These are phyloP conservation scores for fission yeast (Schizosaccharomyces pombe) DNA, from an alignment of 805 yeast species.

Conservation along the genomic window DNA sequence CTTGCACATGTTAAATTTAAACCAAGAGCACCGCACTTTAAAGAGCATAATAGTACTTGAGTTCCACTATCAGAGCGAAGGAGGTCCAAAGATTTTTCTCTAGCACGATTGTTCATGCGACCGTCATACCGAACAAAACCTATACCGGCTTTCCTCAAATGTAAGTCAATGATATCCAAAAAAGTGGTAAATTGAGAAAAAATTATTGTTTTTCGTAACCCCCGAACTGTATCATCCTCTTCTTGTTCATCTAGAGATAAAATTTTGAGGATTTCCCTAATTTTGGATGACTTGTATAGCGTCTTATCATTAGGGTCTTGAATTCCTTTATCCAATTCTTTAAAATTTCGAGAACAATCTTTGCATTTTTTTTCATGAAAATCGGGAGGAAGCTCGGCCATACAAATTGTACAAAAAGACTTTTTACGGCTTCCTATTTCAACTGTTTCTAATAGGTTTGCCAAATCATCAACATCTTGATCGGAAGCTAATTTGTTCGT, in stretches of 20 bases:
- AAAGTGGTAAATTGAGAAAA: conserved; percentile 92
- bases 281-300: conserved; percentile 19
- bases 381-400: no score
- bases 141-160: conserved; percentile 27
- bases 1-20: conserved; percentile 22
- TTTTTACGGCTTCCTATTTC: conserved; percentile 8
- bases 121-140: conserved; percentile 57
- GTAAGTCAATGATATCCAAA: conserved; percentile 71
- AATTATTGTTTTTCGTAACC: conserved; percentile 65
- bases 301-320: not conserved
- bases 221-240: conserved; percentile 8
- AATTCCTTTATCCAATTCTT: no score
- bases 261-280: conserved; percentile 47
- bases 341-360: not conserved
- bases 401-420: not conserved
- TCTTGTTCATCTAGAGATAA: conserved; percentile 30
- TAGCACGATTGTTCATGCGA: conserved; percentile 42
- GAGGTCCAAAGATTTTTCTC: conserved; percentile 36
- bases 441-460: conserved; percentile 12
- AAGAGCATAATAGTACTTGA: conserved; percentile 30
- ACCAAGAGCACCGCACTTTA: conserved; percentile 25
- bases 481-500: not conserved
- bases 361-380: not conserved
- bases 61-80: conserved; percentile 35
- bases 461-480: conserved; percentile 14